phyloP scores from a whole-genome alignment of 257 asterid genomes.

The Fraxinus anomala region DNA sequence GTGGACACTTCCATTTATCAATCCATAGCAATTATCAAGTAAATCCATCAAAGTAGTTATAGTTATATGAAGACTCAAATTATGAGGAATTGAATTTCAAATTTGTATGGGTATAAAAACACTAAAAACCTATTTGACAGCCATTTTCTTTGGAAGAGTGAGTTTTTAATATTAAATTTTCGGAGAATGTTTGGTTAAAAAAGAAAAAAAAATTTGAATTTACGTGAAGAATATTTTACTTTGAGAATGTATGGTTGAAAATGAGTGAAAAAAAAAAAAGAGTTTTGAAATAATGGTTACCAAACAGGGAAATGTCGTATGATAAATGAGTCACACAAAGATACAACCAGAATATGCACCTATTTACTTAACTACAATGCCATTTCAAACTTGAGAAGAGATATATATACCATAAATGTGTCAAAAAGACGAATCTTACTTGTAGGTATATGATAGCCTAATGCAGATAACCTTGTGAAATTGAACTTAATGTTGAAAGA shows the following conservation, averaged over 20 bases:
- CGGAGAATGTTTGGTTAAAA: no score
- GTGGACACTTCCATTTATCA: background rate
- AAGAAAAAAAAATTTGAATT: no score
- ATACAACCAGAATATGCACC: conserved; percentile 6
- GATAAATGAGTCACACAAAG: background rate
- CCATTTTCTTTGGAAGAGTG: no score
- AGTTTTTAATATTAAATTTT: no score
- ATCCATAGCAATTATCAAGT: conserved; percentile 6
- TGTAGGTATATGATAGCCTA: conserved; percentile 91
- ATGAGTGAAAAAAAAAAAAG: no score
- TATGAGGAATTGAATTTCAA: background rate
- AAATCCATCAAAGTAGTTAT: background rate
- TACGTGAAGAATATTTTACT: no score
- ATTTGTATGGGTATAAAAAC: background rate
- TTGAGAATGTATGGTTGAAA: no score
- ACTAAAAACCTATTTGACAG: no score
- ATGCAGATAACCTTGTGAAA: conserved; percentile 90
- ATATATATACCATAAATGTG: background rate
- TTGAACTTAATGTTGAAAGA: conserved; percentile 76
- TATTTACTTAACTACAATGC: conserved; percentile 7
- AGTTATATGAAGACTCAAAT: background rate
- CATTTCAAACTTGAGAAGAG: background rate
- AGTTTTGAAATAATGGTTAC: no score
- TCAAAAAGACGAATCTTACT: conserved; percentile 51
- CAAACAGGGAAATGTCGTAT: background rate